Base-by-base conservation (phyloP, 2,329 filamentous ascomycete species). In the Stagonosporopsis chrysanthemi region DNA sequence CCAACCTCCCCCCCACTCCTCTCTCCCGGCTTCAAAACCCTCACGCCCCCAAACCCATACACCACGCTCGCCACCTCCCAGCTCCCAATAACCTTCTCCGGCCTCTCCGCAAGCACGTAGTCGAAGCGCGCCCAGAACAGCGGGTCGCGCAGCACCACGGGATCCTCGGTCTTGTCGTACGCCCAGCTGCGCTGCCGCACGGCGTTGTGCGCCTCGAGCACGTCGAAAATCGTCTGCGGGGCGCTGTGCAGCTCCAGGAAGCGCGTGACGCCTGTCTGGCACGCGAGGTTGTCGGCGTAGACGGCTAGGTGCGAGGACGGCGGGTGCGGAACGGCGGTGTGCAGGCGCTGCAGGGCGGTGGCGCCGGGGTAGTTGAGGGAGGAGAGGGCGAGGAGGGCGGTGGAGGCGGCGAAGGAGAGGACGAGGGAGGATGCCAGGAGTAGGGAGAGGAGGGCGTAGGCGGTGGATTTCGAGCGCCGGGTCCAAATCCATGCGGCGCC, bases 311-410 rank as follows among this genome's bases (percentile, higher is more conserved):
- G 69, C 6, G 47, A 41, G n/a, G 56, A 55, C 7, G 40, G 15
- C 5, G 60, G 58, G 33, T 64, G 61, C 0, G 60, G 19, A 12
- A 69, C 61, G 8, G 67, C 39, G 23, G 63, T 56, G 57, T 82
- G 79, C 1, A 83, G 74, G 70, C 64, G 23, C 70, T 67, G 9
- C 14, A 98, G 81, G 2, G 93, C 95, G 57, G 90, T 86, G 22
- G 91, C 95, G 44, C 95, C 95, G 1, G 95, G 95, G 72, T 99
- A 99, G 78, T 97, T 99, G 55, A 96, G 86, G 14, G 90, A 89
- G 0, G 92, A 97, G 58, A 96, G 80, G 26, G 89, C 83, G 2
- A 97, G 86, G 78, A 96, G 86, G 29, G 78, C 83, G 3, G 82
- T 81, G 54, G 89, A 91, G 33, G 85, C 80, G 5, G 80, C 77